Percentiles rank a stretch among this genome's conserved stretches.
These are phyloP conservation scores for Coelastrella sp. DNA, from an alignment of 139 green algal genomes.

Conservation along the genomic window DNA sequence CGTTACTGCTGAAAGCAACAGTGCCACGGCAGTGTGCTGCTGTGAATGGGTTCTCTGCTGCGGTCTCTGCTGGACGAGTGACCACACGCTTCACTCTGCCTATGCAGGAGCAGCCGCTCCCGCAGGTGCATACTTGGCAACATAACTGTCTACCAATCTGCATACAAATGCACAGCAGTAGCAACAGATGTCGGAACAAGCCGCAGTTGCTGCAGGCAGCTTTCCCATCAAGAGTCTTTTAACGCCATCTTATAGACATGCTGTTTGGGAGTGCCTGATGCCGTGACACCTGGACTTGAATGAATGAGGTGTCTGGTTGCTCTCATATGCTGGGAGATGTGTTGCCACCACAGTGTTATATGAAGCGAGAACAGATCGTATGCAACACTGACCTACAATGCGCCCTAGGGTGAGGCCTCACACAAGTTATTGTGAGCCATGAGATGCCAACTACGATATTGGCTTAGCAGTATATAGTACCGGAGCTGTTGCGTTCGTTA, in stretches of 20 bases:
- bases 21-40: not conserved
- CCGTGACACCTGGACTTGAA: too few species aligned
- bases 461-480: not conserved
- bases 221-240: not conserved
- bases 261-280: not conserved
- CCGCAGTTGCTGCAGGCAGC: not conserved
- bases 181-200: too few species aligned
- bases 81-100: too few species aligned
- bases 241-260: too few species aligned
- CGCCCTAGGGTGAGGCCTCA: too few species aligned
- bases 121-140: slow-evolving; percentile 32
- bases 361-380: not conserved
- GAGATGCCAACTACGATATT: not conserved
- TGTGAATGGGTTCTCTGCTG: not conserved
- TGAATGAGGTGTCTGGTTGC: too few species aligned
- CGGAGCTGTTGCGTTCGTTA: not conserved
- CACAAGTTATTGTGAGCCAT: not conserved
- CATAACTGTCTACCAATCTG: slow-evolving; percentile 26
- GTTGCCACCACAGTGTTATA: not conserved
- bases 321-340: not conserved
- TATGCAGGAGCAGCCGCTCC: slow-evolving; percentile 1
- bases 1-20: not conserved
- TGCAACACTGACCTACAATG: not conserved
- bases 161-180: not conserved
- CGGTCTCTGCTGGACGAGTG: not conserved